Percentiles rank a stretch among this genome's conserved stretches.
Evolutionary conservation across 2,329 filamentous ascomycete genomes (phyloP).

Genomic region (Amauroascus niger): DNA sequence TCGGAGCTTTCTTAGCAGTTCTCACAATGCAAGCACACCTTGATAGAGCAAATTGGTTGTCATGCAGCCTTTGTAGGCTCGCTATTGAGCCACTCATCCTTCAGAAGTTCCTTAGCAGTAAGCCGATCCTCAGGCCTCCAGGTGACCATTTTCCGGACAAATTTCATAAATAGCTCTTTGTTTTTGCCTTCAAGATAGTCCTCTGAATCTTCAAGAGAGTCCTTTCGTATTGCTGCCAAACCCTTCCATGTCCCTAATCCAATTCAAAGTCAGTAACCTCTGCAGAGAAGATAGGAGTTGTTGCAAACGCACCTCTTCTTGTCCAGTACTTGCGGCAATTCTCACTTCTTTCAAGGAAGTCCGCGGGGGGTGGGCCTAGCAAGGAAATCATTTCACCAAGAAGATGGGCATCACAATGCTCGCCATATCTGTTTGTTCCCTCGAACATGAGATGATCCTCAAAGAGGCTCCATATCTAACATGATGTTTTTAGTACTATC

Average conservation of each 20-base stretch:
- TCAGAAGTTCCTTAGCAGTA: conserved; percentile 25
- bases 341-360: conserved; percentile 22
- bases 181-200: conserved; percentile 13
- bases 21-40: too few relatives aligned
- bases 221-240: neutral
- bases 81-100: too few relatives aligned
- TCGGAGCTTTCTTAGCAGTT: too few relatives aligned
- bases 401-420: conserved; percentile 20
- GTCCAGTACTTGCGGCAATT: conserved; percentile 10
- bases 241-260: neutral
- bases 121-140: conserved; percentile 27
- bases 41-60: too few relatives aligned
- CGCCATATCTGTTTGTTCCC: conserved; percentile 18
- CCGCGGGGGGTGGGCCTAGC: conserved; percentile 22
- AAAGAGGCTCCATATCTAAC: conserved; percentile 22
- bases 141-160: conserved; percentile 22
- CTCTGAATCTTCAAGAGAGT: conserved; percentile 15
- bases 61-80: too few relatives aligned
- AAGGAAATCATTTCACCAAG: conserved; percentile 23
- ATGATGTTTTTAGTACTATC: conserved; percentile 13
- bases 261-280: neutral
- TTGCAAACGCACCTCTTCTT: too few relatives aligned
- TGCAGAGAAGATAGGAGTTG: neutral
- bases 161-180: conserved; percentile 15
- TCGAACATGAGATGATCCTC: conserved; percentile 20